A percentile compares a stretch with the other conserved stretches of the same genome.
Conservation (phyloP, 371 early-diverging fungal genomes). For the Entomophthora muscae region DNA sequence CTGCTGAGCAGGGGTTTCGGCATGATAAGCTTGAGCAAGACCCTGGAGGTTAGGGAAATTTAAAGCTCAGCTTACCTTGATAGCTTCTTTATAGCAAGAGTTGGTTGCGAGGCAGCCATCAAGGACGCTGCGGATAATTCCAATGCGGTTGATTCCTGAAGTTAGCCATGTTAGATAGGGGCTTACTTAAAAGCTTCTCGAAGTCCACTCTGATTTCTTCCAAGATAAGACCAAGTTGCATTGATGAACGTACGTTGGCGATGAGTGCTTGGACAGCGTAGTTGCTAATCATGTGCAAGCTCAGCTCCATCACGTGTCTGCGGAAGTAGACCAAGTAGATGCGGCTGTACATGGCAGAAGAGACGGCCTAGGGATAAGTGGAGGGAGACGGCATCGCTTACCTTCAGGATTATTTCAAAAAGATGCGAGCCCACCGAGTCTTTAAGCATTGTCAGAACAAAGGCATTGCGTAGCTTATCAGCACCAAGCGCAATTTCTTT, state of each 20-base stretch:
- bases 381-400: too few species aligned
- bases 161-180: background rate
- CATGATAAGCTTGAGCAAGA: conserved; percentile 22
- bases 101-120: conserved; percentile 42
- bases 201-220: conserved; percentile 31
- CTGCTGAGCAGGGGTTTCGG: conserved; percentile 23
- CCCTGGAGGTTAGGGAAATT: background rate
- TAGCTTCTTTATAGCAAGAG: conserved; percentile 32
- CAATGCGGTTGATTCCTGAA: conserved; percentile 23
- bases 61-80: conserved; percentile 27
- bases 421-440: conserved; percentile 50
- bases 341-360: conserved; percentile 33
- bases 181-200: conserved; percentile 24
- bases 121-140: conserved; percentile 39
- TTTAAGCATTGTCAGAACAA: conserved; percentile 33
- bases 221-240: conserved; percentile 39
- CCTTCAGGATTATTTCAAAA: conserved; percentile 28
- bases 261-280: conserved; percentile 67
- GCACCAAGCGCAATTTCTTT: conserved; percentile 17
- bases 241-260: conserved; percentile 28
- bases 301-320: conserved; percentile 35
- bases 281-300: conserved; percentile 52
- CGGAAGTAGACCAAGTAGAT: conserved; percentile 46
- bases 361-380: conserved; percentile 28
- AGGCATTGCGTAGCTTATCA: conserved; percentile 21